Base-by-base conservation (phyloP, 2,329 filamentous ascomycete species). In the Sclerotinia sclerotiorum region DNA sequence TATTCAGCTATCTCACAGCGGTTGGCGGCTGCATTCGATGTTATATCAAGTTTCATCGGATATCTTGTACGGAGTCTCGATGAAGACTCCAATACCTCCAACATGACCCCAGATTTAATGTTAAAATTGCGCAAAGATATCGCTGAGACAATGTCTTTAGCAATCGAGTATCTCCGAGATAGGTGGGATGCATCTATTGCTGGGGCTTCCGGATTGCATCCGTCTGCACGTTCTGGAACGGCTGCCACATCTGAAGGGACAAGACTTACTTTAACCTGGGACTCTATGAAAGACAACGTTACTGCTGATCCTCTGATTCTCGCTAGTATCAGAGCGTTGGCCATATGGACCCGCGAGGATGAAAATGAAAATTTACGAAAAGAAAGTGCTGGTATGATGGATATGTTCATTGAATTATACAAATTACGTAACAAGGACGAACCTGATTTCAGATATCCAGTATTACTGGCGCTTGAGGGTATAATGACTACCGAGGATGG, bases 281-380 rank as follows among this genome's bases (percentile, higher is more conserved):
- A 90, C 68, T 82, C 84, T 0, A 75, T 74, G 69, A 81, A 82
- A 67, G 81, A 82, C 13, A 79, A 82, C 70, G 79, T 80, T 42
- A 74, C 74, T 15, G 79, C 82, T 8, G 89, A 91, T 72, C 83
- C 85, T 1, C 80, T 91, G 10, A 80, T 89, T 1, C 81, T 88
- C 2, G 84, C 88, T 3, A 83, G 85, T 0, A 77, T 90, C 29
- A 80, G 86, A 56, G 79, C 85, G 0, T 74, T 91, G 42, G 83
- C 87, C 0, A 81, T 90, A 24, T 91, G 89, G 89, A 79, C 91
- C n/a, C 81, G 86, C 10, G 89, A 91, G 70, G 88, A 91, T 68
- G 88, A 90, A 52, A 87, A 87, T 52, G 84, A 87, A 19, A 78
- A 80, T 10, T 74, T 90, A 51, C 80, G 87, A 15, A 83, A 73